Evolutionary conservation across 2,329 filamentous ascomycete species (phyloP).

Genomic region (Penicillium glabrum): DNA sequence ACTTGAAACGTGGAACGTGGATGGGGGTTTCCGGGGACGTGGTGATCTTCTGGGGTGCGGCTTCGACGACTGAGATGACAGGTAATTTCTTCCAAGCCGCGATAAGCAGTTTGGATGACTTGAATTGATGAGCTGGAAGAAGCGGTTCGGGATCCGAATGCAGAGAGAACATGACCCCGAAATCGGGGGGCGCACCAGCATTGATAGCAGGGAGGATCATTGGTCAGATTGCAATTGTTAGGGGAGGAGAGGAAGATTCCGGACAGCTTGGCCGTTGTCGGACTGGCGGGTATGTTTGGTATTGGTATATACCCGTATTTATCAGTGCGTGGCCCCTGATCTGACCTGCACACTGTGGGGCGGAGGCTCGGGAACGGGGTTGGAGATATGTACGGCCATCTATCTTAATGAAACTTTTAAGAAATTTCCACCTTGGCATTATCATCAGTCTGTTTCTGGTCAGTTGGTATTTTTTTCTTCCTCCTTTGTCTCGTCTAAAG

Average conservation of each 20-base stretch:
- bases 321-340: constrained; percentile 2
- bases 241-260: constrained; percentile 17
- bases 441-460: neutral
- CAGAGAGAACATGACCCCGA: constrained; percentile 24
- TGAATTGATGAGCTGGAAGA: constrained; percentile 25
- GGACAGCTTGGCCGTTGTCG: constrained; percentile 34
- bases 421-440: neutral
- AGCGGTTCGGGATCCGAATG: constrained; percentile 4
- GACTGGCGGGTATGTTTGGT: constrained; percentile 15
- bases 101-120: constrained; percentile 30
- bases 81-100: constrained; percentile 11
- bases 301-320: constrained; percentile 17
- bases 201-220: neutral
- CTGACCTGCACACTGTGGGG: neutral
- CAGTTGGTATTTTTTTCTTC: neutral
- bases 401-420: neutral
- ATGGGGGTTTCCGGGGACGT: neutral
- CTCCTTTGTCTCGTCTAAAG: neutral
- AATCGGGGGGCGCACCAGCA: constrained; percentile 23
- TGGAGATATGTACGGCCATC: neutral
- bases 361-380: constrained; percentile 1
- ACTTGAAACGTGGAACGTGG: neutral
- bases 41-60: constrained; percentile 4
- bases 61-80: constrained; percentile 7
- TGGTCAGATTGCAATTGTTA: neutral